These are phyloP conservation scores for Aspergillus affinis DNA, from an alignment of 495 filamentous ascomycete genomes.

Conservation along the genomic window DNA sequence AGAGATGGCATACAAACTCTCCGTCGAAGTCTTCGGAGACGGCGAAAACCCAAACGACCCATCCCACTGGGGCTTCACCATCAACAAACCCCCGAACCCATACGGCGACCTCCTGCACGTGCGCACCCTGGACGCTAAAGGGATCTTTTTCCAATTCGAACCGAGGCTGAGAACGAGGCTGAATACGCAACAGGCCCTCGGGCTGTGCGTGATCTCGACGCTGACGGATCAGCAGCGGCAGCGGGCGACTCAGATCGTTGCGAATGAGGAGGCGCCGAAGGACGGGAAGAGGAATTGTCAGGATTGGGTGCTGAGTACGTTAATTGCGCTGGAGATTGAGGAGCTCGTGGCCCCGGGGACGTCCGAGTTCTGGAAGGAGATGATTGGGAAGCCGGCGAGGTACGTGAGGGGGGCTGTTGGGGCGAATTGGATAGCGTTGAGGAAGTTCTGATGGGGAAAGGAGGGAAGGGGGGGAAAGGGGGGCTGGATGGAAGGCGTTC, in stretches of 20 bases:
- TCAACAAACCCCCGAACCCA: slow-evolving; percentile 19
- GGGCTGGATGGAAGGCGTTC: background rate
- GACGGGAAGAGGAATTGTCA: slow-evolving; percentile 23
- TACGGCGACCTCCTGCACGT: slow-evolving; percentile 29
- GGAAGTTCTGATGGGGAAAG: background rate
- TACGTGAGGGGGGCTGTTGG: slow-evolving; percentile 18
- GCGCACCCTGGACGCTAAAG: slow-evolving; percentile 17
- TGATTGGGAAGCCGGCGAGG: slow-evolving; percentile 20
- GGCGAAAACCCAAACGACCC: slow-evolving; percentile 22
- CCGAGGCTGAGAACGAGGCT: slow-evolving; percentile 14
- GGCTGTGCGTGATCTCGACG: slow-evolving; percentile 15
- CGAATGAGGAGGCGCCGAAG: slow-evolving; percentile 17
- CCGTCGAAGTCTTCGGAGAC: slow-evolving; percentile 24
- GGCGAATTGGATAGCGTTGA: slow-evolving; percentile 14
- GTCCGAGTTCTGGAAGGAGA: slow-evolving; percentile 25
- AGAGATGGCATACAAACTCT: slow-evolving; percentile 16
- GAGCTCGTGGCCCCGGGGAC: slow-evolving; percentile 25
- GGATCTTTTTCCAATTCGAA: slow-evolving; percentile 18
- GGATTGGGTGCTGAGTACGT: slow-evolving; percentile 27
- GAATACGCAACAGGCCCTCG: slow-evolving; percentile 12
- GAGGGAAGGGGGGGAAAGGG: background rate
- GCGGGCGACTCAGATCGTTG: slow-evolving; percentile 21
- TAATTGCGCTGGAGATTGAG: slow-evolving; percentile 26
- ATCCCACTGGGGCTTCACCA: slow-evolving; percentile 29
- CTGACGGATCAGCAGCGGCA: slow-evolving; percentile 14